Base-by-base conservation (phyloP, 2,329 filamentous ascomycete genomes). In the Cladophialophora yegresii region DNA sequence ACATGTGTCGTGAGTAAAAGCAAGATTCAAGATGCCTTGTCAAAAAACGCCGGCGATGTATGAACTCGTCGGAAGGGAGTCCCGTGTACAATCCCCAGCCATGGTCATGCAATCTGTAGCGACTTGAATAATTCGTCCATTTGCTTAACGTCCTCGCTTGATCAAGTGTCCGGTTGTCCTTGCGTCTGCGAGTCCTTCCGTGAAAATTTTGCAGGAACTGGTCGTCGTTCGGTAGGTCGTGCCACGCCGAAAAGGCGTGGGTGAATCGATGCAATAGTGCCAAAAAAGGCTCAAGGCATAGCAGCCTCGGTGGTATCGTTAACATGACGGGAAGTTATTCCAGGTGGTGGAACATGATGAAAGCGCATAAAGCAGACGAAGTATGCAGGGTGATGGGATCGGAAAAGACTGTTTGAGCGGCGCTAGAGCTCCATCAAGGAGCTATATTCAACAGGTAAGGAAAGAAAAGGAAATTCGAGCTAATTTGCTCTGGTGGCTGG, bases 161-260 rank as follows among this genome's bases (percentile, higher is more conserved):
- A 20, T 51, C 43, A 43, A 61, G 47, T 40, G 58, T 60, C 51
- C 57, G 36, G 49, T 45, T 26, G n/a, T 51, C 45, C 26, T 51
- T 57, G 56, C 58, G 57, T 66, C n/a, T 58, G 64, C 60, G 60
- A 23, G 23, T 55, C 30, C 22, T 45, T 32, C 61, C 57, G 64
- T 66, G 64, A 58, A 66, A 57, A 57, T 16, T 53, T 65, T 66
- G 61, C 54, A 30, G 32, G 51, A 58, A 47, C 54, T 33, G 47
- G 47, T 50, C 54, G 53, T 59, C 51, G 51, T 61, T 45, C 50
- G 57, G 36, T 50, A 53, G 59, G 59, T 65, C 63, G 63, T 65
- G 63, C 50, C 45, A 62, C 54, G 58, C 61, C 49, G 22, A 58
- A 51, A 13, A 36, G 59, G 58, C 54, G 58, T 58, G 33, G 53